Evolutionary conservation across 768 basidiomycete species (phyloP), one percentile per base, ranked within the genome.

Genomic region (Rhodosporidiobolus sp.): DNA sequence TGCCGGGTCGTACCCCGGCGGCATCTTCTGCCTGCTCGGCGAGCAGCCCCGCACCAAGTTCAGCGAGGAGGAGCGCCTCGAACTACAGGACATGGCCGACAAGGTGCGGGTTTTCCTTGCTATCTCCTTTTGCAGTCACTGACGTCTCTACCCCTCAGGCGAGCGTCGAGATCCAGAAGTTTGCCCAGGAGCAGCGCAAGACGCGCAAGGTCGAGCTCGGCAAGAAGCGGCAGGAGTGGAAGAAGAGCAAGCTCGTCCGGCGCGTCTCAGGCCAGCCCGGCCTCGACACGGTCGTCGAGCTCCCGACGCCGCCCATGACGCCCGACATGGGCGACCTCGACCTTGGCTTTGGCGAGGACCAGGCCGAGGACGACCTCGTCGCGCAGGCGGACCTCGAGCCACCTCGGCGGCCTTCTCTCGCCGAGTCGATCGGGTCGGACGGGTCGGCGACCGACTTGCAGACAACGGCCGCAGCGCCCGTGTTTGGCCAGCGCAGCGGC

Each of bases 11-110:
- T 62, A 65, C 48, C 54, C 70, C 17, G 63, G 48, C 12, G 73
- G 73, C 48, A 65, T 75, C 17, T 69, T 72, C 56, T 72, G 74
- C 65, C 46, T 75, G 9, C 64, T 75, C 60, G 74, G 70, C 65
- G 52, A 63, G 53, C 53, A 46, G 19, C 60, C 74, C 0, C 67
- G 70, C 4, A 7, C 46, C 0, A 12, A 9, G 34, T 75, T 75
- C 43, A 34, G 43, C 17, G 30, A 43, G 9, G 28, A 69, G 61
- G 74, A 75, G 6, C 70, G 61, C 12, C 46, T 28, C 30, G 55
- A 69, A 28, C 59, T 75, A 30, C 55, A 60, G 24, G 55, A 54
- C 32, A 57, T 72, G 55, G 74, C 70, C 17, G 70, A 69, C 54
- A 17, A 62, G 26, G 74, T 70, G 2, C 62, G 55, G 48, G n/a